phyloP scores from a whole-genome alignment of 257 asterid species.

The Fraxinus quadrangulata region DNA sequence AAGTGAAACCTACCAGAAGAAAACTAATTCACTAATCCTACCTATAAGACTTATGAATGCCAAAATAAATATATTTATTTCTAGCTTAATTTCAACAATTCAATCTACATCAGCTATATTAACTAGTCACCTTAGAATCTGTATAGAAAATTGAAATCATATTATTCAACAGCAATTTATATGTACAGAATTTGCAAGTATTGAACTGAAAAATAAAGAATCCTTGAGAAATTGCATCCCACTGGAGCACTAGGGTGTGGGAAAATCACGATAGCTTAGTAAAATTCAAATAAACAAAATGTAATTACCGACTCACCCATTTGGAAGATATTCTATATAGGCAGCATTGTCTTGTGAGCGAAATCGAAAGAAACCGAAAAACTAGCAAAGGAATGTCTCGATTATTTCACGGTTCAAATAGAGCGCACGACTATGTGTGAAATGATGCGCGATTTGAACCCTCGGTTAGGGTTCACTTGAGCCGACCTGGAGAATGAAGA shows the following conservation, averaged over 20 bases:
- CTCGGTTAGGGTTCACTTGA: not conserved
- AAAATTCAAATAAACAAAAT: too few relatives aligned
- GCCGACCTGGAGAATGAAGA: not conserved
- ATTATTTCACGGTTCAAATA: not conserved
- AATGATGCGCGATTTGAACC: not conserved
- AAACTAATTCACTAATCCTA: too few relatives aligned
- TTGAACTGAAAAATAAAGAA: not conserved
- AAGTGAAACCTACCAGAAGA: too few relatives aligned
- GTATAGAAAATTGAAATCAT: not conserved
- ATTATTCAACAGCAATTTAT: not conserved
- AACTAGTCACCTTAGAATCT: not conserved
- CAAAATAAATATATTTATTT: too few relatives aligned
- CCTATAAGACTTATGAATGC: too few relatives aligned
- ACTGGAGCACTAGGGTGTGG: not conserved
- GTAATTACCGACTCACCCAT: not conserved
- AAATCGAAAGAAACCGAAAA: not conserved
- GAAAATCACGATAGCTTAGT: too few relatives aligned
- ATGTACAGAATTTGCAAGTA: not conserved
- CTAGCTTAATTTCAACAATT: too few relatives aligned
- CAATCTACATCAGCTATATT: not conserved
- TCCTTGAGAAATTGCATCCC: not conserved
- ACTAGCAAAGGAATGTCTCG: not conserved
- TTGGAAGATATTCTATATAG: not conserved
- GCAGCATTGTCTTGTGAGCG: too few relatives aligned
- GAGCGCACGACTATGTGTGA: not conserved